phyloP scores from a whole-genome alignment of 495 filamentous ascomycete species.

The Parachaetomium inaequale region DNA sequence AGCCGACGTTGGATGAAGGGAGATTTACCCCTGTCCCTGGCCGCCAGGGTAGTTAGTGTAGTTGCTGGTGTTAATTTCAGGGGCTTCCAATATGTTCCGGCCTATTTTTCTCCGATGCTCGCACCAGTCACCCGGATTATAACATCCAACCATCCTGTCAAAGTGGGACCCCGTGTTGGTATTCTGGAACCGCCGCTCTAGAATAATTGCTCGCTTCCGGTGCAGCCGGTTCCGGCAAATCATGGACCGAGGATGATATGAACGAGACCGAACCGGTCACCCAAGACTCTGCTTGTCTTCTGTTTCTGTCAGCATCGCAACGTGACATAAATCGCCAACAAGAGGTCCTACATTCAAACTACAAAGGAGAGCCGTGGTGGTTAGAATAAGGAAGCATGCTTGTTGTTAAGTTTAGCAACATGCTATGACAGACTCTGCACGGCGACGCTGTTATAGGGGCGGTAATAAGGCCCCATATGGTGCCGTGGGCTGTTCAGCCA shows the following conservation, averaged over 20 bases:
- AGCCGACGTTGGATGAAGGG: background rate
- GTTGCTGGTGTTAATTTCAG: background rate
- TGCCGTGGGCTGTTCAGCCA: background rate
- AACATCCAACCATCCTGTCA: background rate
- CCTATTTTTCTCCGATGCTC: background rate
- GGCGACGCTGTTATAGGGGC: background rate
- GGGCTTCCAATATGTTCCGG: background rate
- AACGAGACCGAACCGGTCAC: background rate
- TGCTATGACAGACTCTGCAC: background rate
- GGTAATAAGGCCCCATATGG: background rate
- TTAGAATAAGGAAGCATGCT: background rate
- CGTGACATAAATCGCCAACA: constrained; percentile 1
- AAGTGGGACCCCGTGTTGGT: background rate
- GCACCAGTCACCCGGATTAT: background rate
- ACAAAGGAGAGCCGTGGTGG: background rate
- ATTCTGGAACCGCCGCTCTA: background rate
- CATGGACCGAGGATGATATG: background rate
- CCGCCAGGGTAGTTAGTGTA: background rate
- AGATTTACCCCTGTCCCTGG: background rate
- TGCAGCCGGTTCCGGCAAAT: constrained; percentile 13
- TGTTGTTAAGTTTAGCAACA: constrained; percentile 14
- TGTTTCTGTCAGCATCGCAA: background rate
- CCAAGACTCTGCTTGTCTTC: background rate
- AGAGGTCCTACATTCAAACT: background rate
- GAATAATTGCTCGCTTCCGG: background rate